Conservation (phyloP, 306 rosid species). For the Alnus rubra region DNA sequence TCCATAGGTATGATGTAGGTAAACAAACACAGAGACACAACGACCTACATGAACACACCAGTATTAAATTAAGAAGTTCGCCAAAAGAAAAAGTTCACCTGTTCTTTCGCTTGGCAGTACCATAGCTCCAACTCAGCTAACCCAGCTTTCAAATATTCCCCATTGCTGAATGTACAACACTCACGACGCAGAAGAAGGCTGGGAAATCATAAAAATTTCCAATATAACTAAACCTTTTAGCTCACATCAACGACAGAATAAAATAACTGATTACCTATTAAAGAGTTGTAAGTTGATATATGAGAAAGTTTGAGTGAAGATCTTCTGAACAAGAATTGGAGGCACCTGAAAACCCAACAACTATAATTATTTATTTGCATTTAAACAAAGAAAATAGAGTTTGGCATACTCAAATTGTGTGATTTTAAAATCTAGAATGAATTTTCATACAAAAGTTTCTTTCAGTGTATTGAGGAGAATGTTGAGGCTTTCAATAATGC, state of each 20-base stretch:
- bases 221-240: constrained; percentile 19
- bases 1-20: not conserved
- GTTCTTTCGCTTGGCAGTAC: constrained; percentile 97
- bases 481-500: constrained; percentile 89
- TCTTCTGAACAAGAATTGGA: constrained; percentile 85
- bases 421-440: constrained; percentile 8
- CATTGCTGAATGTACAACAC: constrained; percentile 98
- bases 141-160: constrained; percentile 95
- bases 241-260: not conserved
- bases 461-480: constrained; percentile 81
- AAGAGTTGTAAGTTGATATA: constrained; percentile 95
- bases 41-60: no score
- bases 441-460: constrained; percentile 83
- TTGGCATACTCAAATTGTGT: constrained; percentile 21
- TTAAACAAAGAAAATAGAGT: constrained; percentile 8
- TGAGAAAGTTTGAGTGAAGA: constrained; percentile 83
- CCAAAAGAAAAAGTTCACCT: constrained; percentile 43
- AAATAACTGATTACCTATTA: constrained; percentile 66
- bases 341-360: constrained; percentile 72
- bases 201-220: not conserved
- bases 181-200: constrained; percentile 98
- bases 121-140: constrained; percentile 97
- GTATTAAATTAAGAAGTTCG: no score
- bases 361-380: constrained; percentile 16
- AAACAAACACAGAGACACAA: not conserved